Base-by-base conservation (phyloP, 2,329 filamentous ascomycete genomes). In the Sordariomycetes sp. region DNA sequence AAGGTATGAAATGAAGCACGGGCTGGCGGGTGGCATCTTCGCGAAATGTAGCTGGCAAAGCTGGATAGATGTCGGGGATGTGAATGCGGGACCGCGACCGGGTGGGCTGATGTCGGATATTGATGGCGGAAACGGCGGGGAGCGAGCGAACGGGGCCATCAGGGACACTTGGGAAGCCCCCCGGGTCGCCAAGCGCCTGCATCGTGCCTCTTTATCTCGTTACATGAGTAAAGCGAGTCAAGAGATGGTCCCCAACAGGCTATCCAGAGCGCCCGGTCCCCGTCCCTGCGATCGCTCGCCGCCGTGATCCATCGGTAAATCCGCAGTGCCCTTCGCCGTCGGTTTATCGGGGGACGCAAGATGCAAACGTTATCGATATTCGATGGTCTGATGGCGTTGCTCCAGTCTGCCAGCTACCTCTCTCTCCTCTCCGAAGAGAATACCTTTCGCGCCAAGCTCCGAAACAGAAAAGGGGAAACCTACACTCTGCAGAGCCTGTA, bases 401-500 rank as follows among this genome's bases (percentile, higher is more conserved):
- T 46, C 40, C 18, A 3, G 12, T 22, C 28, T 32, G n/a, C 46
- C 46, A 50, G 46, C 18, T 48, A 40, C 37, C n/a, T 14, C 3
- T n/a, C 10, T 48, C 18, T 50, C 46, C 46, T 43, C 37, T 7
- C 14, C 37, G 37, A 43, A 50, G n/a, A 22, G 3, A 3, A n/a
- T n/a, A n/a, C n/a, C 46, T 2, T 22, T n/a, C 22, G 20, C 46
- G n/a, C 25, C 51, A 6, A 53, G 25, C 24, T 14, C 12, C 24
- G 50, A 35, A n/a, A 50, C 34, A 32, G 22, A 58, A 24, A 54
- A 46, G 18, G 14, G 40, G 28, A 60, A 60, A 63, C 89, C 79
- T 87, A 96, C 90, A 75, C 87, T 87, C 82, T 96, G 90, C 65
- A 96, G 81, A 63, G 87, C 88, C 64, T 79, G 76, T 58, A 81